Percentiles rank a stretch among this genome's conserved stretches.
Evolutionary conservation across 2,329 filamentous ascomycete genomes (phyloP).

Genomic region (Botrytis byssoidea): DNA sequence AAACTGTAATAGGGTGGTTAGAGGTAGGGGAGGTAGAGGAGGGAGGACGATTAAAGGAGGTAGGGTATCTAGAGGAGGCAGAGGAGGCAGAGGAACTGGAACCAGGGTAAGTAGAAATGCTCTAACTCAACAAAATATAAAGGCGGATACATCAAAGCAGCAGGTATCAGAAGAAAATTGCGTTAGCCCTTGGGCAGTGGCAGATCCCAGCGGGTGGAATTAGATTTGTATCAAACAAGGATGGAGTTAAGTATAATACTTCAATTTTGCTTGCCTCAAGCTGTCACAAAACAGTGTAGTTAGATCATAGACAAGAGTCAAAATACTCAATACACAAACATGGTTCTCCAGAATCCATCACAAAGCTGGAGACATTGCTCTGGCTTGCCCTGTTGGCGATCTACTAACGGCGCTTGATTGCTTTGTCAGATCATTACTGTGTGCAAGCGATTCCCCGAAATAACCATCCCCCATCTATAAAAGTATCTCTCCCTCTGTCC

Average conservation of each 20-base stretch:
- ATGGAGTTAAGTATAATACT: too few species aligned
- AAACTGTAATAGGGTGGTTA: not conserved
- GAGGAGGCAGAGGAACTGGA: not conserved
- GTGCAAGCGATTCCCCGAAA: too few species aligned
- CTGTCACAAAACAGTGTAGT: not conserved
- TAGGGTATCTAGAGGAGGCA: not conserved
- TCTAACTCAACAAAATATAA: not conserved
- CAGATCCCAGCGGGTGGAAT: too few species aligned
- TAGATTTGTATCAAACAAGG: not conserved
- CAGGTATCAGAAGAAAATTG: not conserved
- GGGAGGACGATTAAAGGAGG: not conserved
- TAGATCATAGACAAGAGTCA: not conserved
- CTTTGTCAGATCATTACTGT: not conserved
- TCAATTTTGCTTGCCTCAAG: not conserved
- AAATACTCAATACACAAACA: not conserved
- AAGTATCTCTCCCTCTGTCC: not conserved
- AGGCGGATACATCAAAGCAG: not conserved
- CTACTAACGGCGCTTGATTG: not conserved
- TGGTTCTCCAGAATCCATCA: not conserved
- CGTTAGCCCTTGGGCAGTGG: too few species aligned
- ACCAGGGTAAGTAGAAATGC: not conserved
- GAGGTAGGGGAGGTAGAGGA: not conserved
- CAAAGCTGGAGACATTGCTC: not conserved
- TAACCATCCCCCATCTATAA: not conserved
- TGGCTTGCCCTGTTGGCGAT: too few species aligned